Base-by-base conservation (phyloP, 441 rosid genomes). In the Breynia disticha region DNA sequence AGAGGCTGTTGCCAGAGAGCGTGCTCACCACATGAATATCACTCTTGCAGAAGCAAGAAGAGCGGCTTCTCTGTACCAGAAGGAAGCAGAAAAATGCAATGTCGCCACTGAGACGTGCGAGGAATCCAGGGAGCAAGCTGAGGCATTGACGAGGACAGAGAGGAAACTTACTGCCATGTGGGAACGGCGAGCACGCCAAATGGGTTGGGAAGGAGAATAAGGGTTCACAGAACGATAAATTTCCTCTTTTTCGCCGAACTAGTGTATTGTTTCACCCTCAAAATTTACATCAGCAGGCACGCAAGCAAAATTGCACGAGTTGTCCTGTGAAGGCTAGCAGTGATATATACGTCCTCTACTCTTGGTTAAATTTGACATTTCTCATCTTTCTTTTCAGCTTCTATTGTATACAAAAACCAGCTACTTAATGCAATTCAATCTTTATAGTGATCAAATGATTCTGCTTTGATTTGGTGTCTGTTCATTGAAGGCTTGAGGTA, bases 31-130 rank as follows among this genome's bases (percentile, higher is more conserved):
- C 67, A 77, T 86, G 95, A 89, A 93, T 59, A 54, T 81, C 15
- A 89, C 97, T n/a, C 79, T 81, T 37, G 87, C 66, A 0, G 99
- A 83, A 71, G 99, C 99, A 8, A 94, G 87, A 62, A 76, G 94
- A 60, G 90, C 83, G 61, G 99, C 96, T 54, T 80, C 83, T 55
- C 99, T 80, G 74, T 94, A 89, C 72, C 99, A 94, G 66, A 81
- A 66, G 71, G 99, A 93, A 68, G 99, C 99, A 32, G 99, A 94
- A 63, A 94, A 90, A 58, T 94, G 99, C 78, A 94, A 81, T 28
- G 78, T 93, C 0, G 99, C 97, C 17, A 93, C 94, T 5, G 97
- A 93, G 70, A 89, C 82, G 18, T 93, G 99, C 6, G 97, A 94
- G 70, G 93, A 67, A 59, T 95, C 95, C 49, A 78, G 99, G 63